phyloP scores from a whole-genome alignment of 345 rosid species.

The Eucalyptus curtisii region DNA sequence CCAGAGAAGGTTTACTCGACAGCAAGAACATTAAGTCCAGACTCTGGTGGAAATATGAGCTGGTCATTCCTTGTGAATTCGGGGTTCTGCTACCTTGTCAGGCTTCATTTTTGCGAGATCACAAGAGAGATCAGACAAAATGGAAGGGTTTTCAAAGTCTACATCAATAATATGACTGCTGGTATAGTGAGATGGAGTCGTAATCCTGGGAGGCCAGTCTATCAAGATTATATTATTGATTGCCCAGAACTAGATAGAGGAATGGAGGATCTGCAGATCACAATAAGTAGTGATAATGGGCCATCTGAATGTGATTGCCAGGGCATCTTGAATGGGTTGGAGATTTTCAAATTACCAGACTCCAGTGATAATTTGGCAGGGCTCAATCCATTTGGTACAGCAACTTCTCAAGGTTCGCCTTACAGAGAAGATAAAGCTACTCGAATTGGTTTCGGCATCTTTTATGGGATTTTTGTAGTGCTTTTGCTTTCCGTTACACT shows the following conservation, averaged over 20 bases:
- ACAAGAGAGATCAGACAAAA: not conserved
- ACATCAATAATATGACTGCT: slow-evolving; percentile 5
- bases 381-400: not conserved
- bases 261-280: not conserved
- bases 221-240: not conserved
- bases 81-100: slow-evolving; percentile 15
- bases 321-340: slow-evolving; percentile 22
- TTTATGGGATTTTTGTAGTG: not conserved
- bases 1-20: slow-evolving; percentile 7
- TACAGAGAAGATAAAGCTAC: too few relatives aligned
- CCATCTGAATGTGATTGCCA: not conserved
- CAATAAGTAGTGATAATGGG: not conserved
- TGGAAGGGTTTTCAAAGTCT: slow-evolving; percentile 2
- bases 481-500: not conserved
- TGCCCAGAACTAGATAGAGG: too few relatives aligned
- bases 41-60: not conserved
- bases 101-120: slow-evolving; percentile 8
- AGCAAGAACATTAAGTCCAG: not conserved
- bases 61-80: slow-evolving; percentile 18
- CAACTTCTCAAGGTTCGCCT: not conserved
- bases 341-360: slow-evolving; percentile 14
- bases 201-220: slow-evolving; percentile 1
- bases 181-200: not conserved
- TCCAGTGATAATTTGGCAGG: slow-evolving; percentile 9
- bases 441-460: too few relatives aligned